phyloP scores from a whole-genome alignment of 495 filamentous ascomycete genomes.

The Chaetomium cochliodes region DNA sequence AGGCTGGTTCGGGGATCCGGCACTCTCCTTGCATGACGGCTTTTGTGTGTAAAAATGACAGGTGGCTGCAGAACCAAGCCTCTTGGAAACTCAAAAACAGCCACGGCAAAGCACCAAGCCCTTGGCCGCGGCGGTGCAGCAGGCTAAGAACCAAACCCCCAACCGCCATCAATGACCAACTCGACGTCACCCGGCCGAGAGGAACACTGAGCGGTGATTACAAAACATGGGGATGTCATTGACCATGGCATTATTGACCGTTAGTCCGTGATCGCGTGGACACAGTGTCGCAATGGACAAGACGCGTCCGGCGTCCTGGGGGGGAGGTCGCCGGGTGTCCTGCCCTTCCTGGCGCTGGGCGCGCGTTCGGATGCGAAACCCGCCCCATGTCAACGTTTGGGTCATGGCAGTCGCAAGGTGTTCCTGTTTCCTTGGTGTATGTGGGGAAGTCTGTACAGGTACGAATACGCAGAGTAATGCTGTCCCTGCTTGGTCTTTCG shows the following conservation, averaged over 20 bases:
- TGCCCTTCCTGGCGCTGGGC: conserved; percentile 15
- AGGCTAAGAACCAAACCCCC: not conserved
- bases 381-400: not conserved
- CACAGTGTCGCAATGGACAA: not conserved
- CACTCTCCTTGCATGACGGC: not conserved
- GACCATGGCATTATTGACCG: conserved; percentile 4
- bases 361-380: not conserved
- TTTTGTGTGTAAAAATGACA: not conserved
- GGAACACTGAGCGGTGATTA: not conserved
- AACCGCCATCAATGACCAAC: too few species aligned
- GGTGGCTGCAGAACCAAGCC: conserved; percentile 17
- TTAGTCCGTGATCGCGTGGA: too few species aligned
- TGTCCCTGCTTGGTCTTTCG: not conserved
- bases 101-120: conserved; percentile 9
- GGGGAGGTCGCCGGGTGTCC: not conserved
- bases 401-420: conserved; percentile 2
- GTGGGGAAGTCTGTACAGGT: too few species aligned
- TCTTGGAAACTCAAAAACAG: not conserved
- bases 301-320: conserved; percentile 1
- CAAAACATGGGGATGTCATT: too few species aligned
- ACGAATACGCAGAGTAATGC: too few species aligned
- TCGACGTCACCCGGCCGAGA: conserved; percentile 2
- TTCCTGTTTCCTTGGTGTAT: not conserved
- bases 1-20: not conserved
- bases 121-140: conserved; percentile 6